Percentiles rank a stretch among this genome's conserved stretches.
Evolutionary conservation across 768 basidiomycete species (phyloP).

Genomic region (Phlegmacium glaucopus): DNA sequence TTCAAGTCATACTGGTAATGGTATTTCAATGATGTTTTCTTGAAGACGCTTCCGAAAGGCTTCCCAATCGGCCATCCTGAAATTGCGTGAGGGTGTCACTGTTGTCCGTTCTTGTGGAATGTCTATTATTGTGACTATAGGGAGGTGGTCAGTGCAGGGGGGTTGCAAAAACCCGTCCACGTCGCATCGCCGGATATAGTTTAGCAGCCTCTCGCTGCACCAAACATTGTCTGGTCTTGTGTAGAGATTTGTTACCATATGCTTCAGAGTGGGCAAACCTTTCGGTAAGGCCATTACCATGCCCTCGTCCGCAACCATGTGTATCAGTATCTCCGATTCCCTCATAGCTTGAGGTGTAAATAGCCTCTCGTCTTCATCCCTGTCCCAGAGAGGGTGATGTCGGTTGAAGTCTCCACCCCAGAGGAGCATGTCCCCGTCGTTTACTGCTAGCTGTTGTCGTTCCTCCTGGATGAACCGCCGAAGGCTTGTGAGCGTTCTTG

Average conservation of each 20-base stretch:
- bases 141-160: slow-evolving; percentile 4
- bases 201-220: not conserved
- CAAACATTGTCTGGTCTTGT: slow-evolving; percentile 6
- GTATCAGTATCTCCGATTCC: slow-evolving; percentile 22
- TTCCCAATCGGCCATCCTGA: slow-evolving; percentile 5
- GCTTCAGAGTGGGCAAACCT: slow-evolving; percentile 10
- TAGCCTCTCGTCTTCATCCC: slow-evolving; percentile 24
- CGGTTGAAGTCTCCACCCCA: too few relatives aligned
- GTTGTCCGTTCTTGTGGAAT: not conserved
- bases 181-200: not conserved
- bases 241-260: slow-evolving; percentile 25
- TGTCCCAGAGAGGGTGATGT: slow-evolving; percentile 40
- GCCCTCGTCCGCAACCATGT: slow-evolving; percentile 16
- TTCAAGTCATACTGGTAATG: not conserved
- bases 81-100: not conserved
- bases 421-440: too few relatives aligned
- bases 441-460: not conserved
- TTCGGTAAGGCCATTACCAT: slow-evolving; percentile 22
- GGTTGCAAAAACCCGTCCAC: not conserved
- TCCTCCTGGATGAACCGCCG: not conserved
- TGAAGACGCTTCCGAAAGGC: not conserved
- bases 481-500: slow-evolving; percentile 2
- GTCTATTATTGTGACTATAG: not conserved
- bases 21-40: not conserved
- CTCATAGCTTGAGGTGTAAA: slow-evolving; percentile 26